These are phyloP conservation scores for Metarhizium anisopliae DNA, from an alignment of 2,329 filamentous ascomycete species.

Conservation along the genomic window DNA sequence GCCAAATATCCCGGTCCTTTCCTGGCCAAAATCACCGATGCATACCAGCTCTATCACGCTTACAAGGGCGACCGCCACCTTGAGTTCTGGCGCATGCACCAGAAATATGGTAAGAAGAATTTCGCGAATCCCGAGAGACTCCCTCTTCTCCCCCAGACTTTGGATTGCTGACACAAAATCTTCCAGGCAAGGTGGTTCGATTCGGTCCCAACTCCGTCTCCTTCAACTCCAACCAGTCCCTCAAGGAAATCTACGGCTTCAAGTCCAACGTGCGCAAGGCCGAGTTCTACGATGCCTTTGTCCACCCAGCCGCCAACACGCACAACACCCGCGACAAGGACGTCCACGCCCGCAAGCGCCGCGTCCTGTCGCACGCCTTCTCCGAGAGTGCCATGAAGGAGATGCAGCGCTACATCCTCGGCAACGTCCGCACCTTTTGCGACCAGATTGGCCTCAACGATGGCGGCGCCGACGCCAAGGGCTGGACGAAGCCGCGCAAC, in stretches of 20 bases:
- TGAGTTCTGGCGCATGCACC: constrained; percentile 61
- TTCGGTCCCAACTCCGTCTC: constrained; percentile 71
- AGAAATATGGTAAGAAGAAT: constrained; percentile 51
- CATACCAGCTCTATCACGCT: constrained; percentile 62
- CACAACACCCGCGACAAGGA: constrained; percentile 63
- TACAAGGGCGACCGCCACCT: constrained; percentile 68
- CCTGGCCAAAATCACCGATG: constrained; percentile 54
- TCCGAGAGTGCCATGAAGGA: constrained; percentile 56
- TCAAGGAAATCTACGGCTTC: constrained; percentile 60
- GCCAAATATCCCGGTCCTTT: constrained; percentile 57
- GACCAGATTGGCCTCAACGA: constrained; percentile 39
- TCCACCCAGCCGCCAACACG: constrained; percentile 62
- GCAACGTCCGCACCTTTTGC: constrained; percentile 59
- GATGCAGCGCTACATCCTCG: constrained; percentile 59
- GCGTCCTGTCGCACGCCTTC: constrained; percentile 65
- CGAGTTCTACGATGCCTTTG: constrained; percentile 65
- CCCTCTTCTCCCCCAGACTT: too few relatives aligned
- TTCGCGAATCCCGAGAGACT: too few relatives aligned
- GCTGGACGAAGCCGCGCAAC: constrained; percentile 49
- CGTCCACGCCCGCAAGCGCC: constrained; percentile 60
- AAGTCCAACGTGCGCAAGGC: constrained; percentile 56
- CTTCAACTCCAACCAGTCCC: constrained; percentile 62
- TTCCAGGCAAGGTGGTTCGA: constrained; percentile 55
- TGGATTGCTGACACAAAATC: not conserved
- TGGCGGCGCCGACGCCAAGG: constrained; percentile 36